Evolutionary conservation across 73 alveolate genomes (phyloP), one percentile per base, ranked within the genome.

Genomic region (Symbiodinium natans): DNA sequence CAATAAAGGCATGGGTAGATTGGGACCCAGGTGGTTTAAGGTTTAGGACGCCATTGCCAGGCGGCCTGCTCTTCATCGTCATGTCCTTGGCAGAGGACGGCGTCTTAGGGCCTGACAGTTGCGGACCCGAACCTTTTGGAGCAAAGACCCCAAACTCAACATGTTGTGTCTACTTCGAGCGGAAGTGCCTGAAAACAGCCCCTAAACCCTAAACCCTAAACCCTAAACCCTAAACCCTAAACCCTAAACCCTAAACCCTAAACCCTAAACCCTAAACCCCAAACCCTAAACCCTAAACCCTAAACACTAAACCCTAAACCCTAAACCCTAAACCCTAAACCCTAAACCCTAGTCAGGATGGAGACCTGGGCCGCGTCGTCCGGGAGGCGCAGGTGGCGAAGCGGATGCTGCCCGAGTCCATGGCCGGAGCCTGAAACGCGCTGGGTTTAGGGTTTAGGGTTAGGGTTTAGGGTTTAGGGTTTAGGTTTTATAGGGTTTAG

Each of bases 31-130:
- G 68, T 21, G n/a, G 68, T 52, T 52, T 52, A 52, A 13, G 29
- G 17, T 52, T 52, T 52, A 52, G 68, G 68, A 13, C 13, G 13
- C 21, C 71, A 46, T 46, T 46, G 21, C 0, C 40, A 63, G 80
- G 80, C 52, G 96, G 96, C n/a, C 75, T 90, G 11, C 77, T 90
- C 63, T 90, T 90, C 77, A 90, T 90, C 54, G 77, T 90, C 88
- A 90, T 90, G 96, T 68, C 96, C 82, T 41, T 90, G 96, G 96
- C 96, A 71, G 96, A 90, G 96, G 96, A 54, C 68, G 17, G 13
- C 59, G 59, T 46, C 59, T 13, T 13, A 13, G 59, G 59, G 59
- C 21, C 59, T 46, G 6, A 6, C 6, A 46, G 59, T 46, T 46
- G 59, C 59, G 13, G 59, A 46, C 13, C 59, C 59, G 21, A 13